A percentile compares a stretch with the other conserved stretches of the same genome.
Evolutionary conservation across 2,329 filamentous ascomycete genomes (phyloP).

Genomic region (Gnomoniopsis sp.): DNA sequence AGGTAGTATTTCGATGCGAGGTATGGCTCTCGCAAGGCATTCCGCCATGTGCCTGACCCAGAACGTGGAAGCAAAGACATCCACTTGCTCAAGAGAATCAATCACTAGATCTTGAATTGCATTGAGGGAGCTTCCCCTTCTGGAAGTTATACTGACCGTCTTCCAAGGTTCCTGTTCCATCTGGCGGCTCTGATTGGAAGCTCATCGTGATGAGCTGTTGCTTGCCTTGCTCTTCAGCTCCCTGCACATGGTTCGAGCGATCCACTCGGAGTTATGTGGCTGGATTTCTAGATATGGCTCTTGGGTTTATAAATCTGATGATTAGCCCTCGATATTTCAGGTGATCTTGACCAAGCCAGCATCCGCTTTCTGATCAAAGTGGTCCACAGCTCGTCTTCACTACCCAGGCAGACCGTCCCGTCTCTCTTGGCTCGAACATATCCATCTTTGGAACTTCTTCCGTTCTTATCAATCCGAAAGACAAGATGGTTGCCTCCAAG

Average conservation of each 20-base stretch:
- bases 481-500: slow-evolving; percentile 18
- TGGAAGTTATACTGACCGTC: background rate
- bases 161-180: background rate
- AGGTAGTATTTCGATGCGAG: too few species aligned
- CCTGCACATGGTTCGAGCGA: background rate
- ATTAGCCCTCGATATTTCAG: background rate
- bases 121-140: background rate
- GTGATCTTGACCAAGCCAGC: background rate
- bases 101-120: too few species aligned
- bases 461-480: background rate
- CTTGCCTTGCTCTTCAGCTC: background rate
- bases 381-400: slow-evolving; percentile 5
- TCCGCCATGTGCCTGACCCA: too few species aligned
- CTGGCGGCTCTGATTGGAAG: background rate
- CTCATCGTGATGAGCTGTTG: background rate
- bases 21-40: too few species aligned
- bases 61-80: too few species aligned
- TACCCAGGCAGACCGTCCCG: too few species aligned
- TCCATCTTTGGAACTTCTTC: background rate
- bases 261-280: background rate
- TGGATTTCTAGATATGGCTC: background rate
- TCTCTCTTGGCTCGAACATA: background rate
- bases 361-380: slow-evolving; percentile 6
- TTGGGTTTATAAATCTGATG: background rate
- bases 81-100: too few species aligned